Base-by-base conservation (phyloP, 2,329 filamentous ascomycete genomes). In the Domatiomyces globalis region DNA sequence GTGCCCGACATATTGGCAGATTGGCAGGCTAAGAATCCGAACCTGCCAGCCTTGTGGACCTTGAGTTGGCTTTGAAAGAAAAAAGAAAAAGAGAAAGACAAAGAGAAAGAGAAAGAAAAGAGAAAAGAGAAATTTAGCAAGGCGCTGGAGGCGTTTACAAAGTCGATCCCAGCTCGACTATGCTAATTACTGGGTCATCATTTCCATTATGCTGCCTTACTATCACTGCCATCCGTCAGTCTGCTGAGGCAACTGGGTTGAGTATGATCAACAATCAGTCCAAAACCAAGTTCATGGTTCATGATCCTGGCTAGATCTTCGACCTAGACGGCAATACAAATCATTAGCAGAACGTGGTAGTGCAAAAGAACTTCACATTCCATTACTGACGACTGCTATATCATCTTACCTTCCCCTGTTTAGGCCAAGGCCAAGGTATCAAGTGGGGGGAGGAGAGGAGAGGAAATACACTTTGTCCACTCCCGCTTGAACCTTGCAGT, bases 21-120 rank as follows among this genome's bases (percentile, higher is more conserved):
- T 49, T 98, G 92, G 92, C 92, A 98, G 69, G 89, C 95, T 67
- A 79, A 84, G 60, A 95, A 90, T 87, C 90, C 92, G 4, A 84
- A 87, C 61, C 69, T 96, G 60, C 92, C 92, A 17, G 86, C 88
- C 2, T 76, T 92, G 51, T 98, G 92, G 92, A 96, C 89, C 20
- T 66, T 96, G 65, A 87, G 88, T 22, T 98, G 92, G 89, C 87
- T 96, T 64, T 96, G 71, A 74, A 22, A 43, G 48, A 8, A 5
- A 18, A 19, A 22, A 12, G 48, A 8, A 5, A 18, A 19, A 22
- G 12, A 44, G 46, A 43, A 20, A 25, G 15, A 36, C 15, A 27
- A 20, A 20, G 33, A 19, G 71, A 74, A 22, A 43, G 48, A 8
- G 2, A 18, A 19, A 22, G 12, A n/a, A n/a, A n/a, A n/a, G n/a